Percentiles rank a stretch among this genome's conserved stretches.
Evolutionary conservation across 257 asterid species (phyloP).

Genomic region (Primulina huaijiensis): DNA sequence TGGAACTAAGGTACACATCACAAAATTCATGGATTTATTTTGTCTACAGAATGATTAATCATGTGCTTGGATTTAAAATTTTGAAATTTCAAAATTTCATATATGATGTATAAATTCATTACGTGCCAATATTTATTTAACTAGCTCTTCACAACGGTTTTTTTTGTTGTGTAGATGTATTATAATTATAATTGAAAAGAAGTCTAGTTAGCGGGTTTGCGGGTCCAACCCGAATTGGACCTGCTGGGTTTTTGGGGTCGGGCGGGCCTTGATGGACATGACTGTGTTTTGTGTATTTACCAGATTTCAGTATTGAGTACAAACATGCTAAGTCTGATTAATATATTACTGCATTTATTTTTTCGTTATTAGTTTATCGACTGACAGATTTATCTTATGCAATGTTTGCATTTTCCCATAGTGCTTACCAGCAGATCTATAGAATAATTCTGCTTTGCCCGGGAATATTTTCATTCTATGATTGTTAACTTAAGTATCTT

Average conservation of each 20-base stretch:
- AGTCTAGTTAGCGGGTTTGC: no score
- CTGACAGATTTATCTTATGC: neutral
- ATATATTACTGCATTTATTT: neutral
- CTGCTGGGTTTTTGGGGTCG: no score
- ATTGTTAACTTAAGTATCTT: neutral
- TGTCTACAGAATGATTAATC: no score
- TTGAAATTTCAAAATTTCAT: no score
- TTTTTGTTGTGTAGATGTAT: no score
- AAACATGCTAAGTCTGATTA: neutral
- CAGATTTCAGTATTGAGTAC: constrained; percentile 2
- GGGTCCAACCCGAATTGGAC: no score
- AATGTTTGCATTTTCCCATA: neutral
- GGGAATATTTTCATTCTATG: neutral
- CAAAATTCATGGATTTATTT: no score
- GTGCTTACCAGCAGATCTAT: neutral
- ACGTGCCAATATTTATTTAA: no score
- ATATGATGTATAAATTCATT: no score
- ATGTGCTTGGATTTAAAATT: no score
- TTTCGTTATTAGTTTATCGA: neutral
- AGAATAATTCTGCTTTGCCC: neutral
- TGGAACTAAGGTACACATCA: constrained; percentile 65
- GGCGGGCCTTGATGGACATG: neutral
- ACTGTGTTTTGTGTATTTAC: neutral
- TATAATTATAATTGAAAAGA: no score
- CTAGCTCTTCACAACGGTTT: no score